A percentile compares a stretch with the other conserved stretches of the same genome.
Conservation (phyloP, 2,329 filamentous ascomycete genomes). For the Colletotrichum sublineola region DNA sequence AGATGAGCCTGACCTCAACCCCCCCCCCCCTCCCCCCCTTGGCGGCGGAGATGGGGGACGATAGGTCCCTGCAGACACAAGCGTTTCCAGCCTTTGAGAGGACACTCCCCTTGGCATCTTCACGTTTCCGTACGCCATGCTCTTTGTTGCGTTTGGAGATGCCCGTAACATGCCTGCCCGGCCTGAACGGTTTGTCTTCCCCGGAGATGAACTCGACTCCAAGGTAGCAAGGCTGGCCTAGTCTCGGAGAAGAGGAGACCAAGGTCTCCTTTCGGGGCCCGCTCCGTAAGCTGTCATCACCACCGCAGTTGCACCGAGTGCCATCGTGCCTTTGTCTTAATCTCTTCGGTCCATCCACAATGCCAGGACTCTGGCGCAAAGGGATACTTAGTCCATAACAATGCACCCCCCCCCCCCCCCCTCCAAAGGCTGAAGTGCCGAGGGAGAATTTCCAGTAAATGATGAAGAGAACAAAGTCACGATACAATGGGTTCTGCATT, state of each 20-base stretch:
- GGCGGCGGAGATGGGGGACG: constrained; percentile 1
- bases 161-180: constrained; percentile 7
- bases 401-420: too few relatives aligned
- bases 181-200: constrained; percentile 2
- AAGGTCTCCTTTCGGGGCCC: background rate
- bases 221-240: background rate
- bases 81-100: constrained; percentile 30
- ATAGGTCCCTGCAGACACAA: constrained; percentile 31
- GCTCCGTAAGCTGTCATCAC: constrained; percentile 23
- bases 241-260: constrained; percentile 33
- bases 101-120: constrained; percentile 1
- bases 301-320: constrained; percentile 38
- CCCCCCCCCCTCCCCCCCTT: background rate
- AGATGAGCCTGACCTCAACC: background rate
- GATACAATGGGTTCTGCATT: constrained; percentile 5
- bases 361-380: background rate
- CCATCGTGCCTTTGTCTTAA: constrained; percentile 12
- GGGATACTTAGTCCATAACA: background rate
- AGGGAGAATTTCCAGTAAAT: background rate
- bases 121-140: background rate
- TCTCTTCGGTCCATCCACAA: constrained; percentile 28
- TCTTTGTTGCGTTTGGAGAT: constrained; percentile 21
- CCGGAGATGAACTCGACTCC: constrained; percentile 1
- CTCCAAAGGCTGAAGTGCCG: background rate
- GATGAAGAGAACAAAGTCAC: constrained; percentile 2